These are phyloP conservation scores for Rhynchospora breviuscula DNA, from an alignment of 176 grass and related monocot genomes.

Conservation along the genomic window DNA sequence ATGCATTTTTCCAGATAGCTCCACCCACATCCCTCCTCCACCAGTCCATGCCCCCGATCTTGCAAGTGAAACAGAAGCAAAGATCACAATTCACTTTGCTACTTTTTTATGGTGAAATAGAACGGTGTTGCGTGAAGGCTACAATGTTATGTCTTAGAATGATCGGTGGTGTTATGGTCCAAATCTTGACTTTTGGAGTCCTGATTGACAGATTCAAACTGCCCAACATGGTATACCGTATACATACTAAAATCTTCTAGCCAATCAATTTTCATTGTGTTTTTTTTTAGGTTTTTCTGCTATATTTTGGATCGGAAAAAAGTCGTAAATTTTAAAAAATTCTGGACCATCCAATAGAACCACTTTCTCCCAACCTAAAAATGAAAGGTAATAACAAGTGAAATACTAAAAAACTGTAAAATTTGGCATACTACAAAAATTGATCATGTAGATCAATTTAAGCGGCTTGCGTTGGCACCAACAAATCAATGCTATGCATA, in stretches of 20 bases:
- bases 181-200: background rate
- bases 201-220: background rate
- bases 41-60: slow-evolving; percentile 97
- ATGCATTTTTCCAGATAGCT: slow-evolving; percentile 98
- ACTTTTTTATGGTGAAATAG: background rate
- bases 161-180: background rate
- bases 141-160: no score
- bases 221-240: background rate
- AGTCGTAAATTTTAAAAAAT: background rate
- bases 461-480: background rate
- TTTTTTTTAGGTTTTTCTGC: background rate
- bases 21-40: slow-evolving; percentile 89
- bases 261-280: background rate
- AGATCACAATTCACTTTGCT: background rate
- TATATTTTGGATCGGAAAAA: background rate
- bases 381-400: background rate
- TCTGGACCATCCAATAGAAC: background rate
- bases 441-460: background rate
- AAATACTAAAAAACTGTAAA: background rate
- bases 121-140: background rate
- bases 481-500: background rate
- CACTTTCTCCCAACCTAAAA: background rate
- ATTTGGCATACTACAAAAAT: background rate
- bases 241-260: background rate
- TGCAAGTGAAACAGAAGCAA: slow-evolving; percentile 16